Conservation (phyloP, 352 stramenopile genomes). For the Pythium plurisporium region DNA sequence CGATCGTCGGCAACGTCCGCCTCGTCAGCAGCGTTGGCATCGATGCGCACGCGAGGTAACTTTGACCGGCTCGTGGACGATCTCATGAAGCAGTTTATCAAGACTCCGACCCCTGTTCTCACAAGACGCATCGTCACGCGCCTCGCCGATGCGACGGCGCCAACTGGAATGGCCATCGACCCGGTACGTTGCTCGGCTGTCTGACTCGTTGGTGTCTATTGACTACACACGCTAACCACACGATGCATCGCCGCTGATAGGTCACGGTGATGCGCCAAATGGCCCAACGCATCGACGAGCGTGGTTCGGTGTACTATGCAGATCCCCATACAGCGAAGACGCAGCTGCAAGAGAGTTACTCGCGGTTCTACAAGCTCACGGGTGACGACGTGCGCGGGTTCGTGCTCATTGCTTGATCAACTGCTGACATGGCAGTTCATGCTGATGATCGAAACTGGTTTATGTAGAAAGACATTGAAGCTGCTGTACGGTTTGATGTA, state of each 20-base stretch:
- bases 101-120: constrained; percentile 47
- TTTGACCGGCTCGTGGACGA: constrained; percentile 19
- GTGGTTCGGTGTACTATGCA: constrained; percentile 32
- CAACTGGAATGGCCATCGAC: constrained; percentile 13
- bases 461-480: constrained; percentile 52
- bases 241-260: too few species aligned
- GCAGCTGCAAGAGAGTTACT: constrained; percentile 73
- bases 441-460: too few species aligned
- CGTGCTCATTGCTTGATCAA: background rate
- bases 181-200: too few species aligned
- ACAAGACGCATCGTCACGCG: constrained; percentile 51
- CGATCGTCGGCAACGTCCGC: constrained; percentile 4
- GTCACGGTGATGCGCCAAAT: constrained; percentile 75
- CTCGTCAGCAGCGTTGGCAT: constrained; percentile 14
- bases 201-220: too few species aligned
- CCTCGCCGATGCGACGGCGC: constrained; percentile 41
- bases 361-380: constrained; percentile 69
- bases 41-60: constrained; percentile 10
- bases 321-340: constrained; percentile 37
- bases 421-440: too few species aligned
- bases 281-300: constrained; percentile 59
- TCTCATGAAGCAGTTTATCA: constrained; percentile 35
- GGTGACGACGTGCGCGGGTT: constrained; percentile 76
- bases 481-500: constrained; percentile 71
- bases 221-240: too few species aligned